phyloP scores from a whole-genome alignment of 768 basidiomycete genomes.

The Lactarius vividus region DNA sequence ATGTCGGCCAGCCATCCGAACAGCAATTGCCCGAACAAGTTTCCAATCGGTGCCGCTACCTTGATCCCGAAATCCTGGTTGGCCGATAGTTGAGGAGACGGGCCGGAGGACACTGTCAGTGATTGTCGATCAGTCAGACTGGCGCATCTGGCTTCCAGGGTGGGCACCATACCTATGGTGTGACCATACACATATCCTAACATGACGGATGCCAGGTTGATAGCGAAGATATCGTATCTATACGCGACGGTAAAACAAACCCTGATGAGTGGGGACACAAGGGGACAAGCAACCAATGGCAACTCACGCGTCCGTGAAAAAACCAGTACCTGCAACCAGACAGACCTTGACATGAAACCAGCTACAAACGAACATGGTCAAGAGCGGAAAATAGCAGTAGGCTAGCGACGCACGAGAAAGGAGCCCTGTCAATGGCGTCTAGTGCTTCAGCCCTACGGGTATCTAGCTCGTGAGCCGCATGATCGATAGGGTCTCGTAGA shows the following conservation, averaged over 20 bases:
- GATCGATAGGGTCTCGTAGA: neutral
- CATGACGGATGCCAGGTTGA: constrained; percentile 82
- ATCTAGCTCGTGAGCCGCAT: constrained; percentile 41
- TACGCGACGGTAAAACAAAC: too few relatives aligned
- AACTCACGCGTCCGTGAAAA: constrained; percentile 82
- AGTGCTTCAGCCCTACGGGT: constrained; percentile 77
- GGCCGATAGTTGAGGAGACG: neutral
- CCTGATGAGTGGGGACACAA: too few relatives aligned
- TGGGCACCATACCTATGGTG: constrained; percentile 4
- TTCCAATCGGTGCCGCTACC: constrained; percentile 42
- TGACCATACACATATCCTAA: constrained; percentile 74
- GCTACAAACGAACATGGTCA: constrained; percentile 25
- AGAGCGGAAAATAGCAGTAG: neutral
- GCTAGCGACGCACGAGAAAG: constrained; percentile 60
- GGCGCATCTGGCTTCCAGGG: neutral
- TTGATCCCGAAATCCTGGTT: constrained; percentile 40
- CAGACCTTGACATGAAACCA: constrained; percentile 51
- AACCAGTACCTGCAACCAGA: constrained; percentile 68
- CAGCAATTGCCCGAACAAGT: constrained; percentile 41
- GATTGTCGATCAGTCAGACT: neutral
- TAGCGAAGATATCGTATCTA: constrained; percentile 88
- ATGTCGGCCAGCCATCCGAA: constrained; percentile 47
- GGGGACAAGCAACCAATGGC: neutral
- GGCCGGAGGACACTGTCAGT: neutral
- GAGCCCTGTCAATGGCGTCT: constrained; percentile 81